Evolutionary conservation across 2,329 filamentous ascomycete genomes (phyloP), one percentile per base, ranked within the genome.

Genomic region (Curvularia hawaiiensis): DNA sequence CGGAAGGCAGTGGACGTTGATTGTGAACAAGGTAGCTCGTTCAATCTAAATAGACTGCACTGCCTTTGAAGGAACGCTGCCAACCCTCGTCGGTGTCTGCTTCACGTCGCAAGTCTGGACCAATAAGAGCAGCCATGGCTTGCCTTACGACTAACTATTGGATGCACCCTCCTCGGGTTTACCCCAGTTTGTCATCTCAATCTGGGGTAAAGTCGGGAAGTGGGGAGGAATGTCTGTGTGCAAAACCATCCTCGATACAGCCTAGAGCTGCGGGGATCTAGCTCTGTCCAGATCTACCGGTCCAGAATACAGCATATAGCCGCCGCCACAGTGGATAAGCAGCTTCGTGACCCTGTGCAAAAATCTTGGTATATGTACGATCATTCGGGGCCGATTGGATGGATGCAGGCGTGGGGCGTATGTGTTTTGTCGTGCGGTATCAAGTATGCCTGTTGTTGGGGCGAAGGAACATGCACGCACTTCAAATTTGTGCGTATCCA

Each of bases 31-130:
- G 20, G 20, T 52, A n/a, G 20, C 35, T 50, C 30, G 35, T 33
- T 38, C 26, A 52, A 46, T 52, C 53, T 56, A 52, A 46, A 55
- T 55, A 55, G 14, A 52, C 48, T 24, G 40, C 47, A 51, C 52
- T 10, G 24, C 31, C 16, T 20, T 39, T 33, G 39, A 40, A 8
- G 14, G 26, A n/a, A 8, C 31, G 26, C 33, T 20, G 16, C 12
- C 31, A 40, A 8, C 28, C 47, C 40, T 26, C 11, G 40, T 55
- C 30, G n/a, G 46, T n/a, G 30, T 39, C n/a, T 20, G 20, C 22
- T 20, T 46, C 28, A n/a, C 28, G 30, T 20, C 31, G 40, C 30
- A 41, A 10, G 41, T 9, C 22, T 28, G 14, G 41, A 11, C 46
- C 22, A 50, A 54, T 50, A 12, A 28, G 22, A 43, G 24, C 22